Evolutionary conservation across 2,329 filamentous ascomycete genomes (phyloP).

Genomic region (Fusarium caatingaense): DNA sequence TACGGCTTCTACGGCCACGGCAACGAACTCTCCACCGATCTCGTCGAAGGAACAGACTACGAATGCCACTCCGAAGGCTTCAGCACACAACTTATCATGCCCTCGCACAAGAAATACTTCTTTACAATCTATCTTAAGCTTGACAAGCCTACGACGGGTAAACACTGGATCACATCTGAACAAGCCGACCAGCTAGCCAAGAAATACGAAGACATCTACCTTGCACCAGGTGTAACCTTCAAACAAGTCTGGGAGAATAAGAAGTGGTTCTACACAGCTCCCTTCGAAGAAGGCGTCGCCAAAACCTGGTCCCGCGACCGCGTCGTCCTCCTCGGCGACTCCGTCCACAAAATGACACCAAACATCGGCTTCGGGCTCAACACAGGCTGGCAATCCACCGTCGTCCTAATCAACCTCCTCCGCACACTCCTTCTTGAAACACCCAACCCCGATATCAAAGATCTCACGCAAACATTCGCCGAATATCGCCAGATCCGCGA

Average conservation of each 20-base stretch:
- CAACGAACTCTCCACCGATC: neutral
- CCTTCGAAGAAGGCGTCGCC: slow-evolving; percentile 30
- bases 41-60: slow-evolving; percentile 15
- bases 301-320: slow-evolving; percentile 33
- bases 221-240: slow-evolving; percentile 10
- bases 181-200: slow-evolving; percentile 12
- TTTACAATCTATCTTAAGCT: slow-evolving; percentile 30
- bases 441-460: neutral
- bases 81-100: slow-evolving; percentile 24
- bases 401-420: slow-evolving; percentile 22
- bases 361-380: slow-evolving; percentile 37
- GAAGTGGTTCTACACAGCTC: slow-evolving; percentile 16
- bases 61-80: slow-evolving; percentile 16
- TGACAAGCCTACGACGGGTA: neutral
- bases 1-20: slow-evolving; percentile 32
- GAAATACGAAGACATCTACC: neutral
- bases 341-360: slow-evolving; percentile 37
- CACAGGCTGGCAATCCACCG: slow-evolving; percentile 34
- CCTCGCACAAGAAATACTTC: slow-evolving; percentile 21
- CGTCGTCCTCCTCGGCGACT: slow-evolving; percentile 32
- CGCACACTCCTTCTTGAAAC: slow-evolving; percentile 1
- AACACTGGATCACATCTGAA: slow-evolving; percentile 1
- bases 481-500: slow-evolving; percentile 11
- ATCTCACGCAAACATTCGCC: neutral
- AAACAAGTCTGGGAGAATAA: slow-evolving; percentile 20